Conservation (phyloP, 2,329 filamentous ascomycete genomes). For the Diaporthe humulicola region DNA sequence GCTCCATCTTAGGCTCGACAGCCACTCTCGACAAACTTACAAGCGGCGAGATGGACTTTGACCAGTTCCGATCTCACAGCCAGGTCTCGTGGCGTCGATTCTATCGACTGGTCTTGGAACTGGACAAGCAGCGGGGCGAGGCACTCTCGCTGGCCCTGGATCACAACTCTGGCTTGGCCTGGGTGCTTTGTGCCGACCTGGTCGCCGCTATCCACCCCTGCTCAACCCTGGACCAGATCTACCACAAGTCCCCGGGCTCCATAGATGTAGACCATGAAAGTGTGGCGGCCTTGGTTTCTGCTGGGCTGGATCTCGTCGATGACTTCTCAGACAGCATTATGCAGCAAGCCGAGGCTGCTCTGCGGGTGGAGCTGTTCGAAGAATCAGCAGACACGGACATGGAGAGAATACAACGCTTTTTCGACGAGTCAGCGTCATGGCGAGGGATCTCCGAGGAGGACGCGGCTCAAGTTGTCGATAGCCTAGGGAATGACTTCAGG, state of each 20-base stretch:
- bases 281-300: constrained; percentile 74
- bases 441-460: constrained; percentile 87
- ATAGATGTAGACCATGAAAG: constrained; percentile 67
- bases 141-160: constrained; percentile 85
- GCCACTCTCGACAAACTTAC: constrained; percentile 73
- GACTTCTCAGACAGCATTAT: constrained; percentile 78
- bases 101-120: constrained; percentile 85
- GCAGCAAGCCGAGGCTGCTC: constrained; percentile 74
- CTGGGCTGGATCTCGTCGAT: constrained; percentile 78
- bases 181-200: constrained; percentile 87
- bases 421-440: constrained; percentile 82
- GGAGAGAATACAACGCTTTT: constrained; percentile 83
- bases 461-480: constrained; percentile 76
- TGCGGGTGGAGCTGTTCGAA: constrained; percentile 81
- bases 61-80: constrained; percentile 79
- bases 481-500: constrained; percentile 76
- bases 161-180: constrained; percentile 77
- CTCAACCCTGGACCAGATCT: constrained; percentile 81
- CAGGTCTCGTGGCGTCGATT: constrained; percentile 92
- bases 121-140: constrained; percentile 89
- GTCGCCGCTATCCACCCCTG: constrained; percentile 84
- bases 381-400: constrained; percentile 77
- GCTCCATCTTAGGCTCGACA: constrained; percentile 77
- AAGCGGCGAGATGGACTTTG: constrained; percentile 78
- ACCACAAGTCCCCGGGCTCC: constrained; percentile 58